Evolutionary conservation across 257 asterid genomes (phyloP).

Genomic region (Penstemon barbatus): DNA sequence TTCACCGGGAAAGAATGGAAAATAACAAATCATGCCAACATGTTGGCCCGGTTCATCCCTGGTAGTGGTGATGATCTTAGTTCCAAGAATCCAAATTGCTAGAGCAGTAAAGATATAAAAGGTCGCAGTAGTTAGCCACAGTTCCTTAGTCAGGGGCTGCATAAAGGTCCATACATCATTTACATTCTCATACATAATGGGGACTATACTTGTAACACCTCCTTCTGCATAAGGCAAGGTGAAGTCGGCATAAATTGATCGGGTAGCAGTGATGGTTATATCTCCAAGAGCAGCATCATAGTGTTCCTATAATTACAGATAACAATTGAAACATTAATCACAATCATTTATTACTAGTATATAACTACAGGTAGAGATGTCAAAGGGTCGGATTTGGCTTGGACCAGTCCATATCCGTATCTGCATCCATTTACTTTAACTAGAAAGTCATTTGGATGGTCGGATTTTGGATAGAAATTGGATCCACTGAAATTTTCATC

Average conservation of each 20-base stretch:
- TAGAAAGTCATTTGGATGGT: too few species aligned
- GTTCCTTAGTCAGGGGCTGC: conserved; percentile 37
- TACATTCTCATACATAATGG: conserved; percentile 28
- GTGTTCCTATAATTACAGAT: conserved; percentile 23
- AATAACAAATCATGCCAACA: conserved; percentile 39
- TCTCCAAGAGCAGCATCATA: conserved; percentile 50
- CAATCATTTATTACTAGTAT: too few species aligned
- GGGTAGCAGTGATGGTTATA: conserved; percentile 41
- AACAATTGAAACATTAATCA: background rate
- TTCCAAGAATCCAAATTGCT: conserved; percentile 38
- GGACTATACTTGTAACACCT: conserved; percentile 39
- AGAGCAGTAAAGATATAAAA: conserved; percentile 31
- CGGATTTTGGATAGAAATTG: too few species aligned
- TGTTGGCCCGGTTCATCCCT: conserved; percentile 35
- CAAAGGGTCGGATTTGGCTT: too few species aligned
- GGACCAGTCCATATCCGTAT: too few species aligned
- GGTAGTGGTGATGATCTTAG: conserved; percentile 8
- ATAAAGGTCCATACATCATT: conserved; percentile 27
- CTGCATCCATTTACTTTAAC: too few species aligned
- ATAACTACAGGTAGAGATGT: too few species aligned
- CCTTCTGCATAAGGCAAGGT: conserved; percentile 48
- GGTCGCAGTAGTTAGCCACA: conserved; percentile 34
- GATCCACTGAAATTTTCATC: too few species aligned
- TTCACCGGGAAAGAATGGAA: conserved; percentile 44
- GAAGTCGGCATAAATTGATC: conserved; percentile 42